Evolutionary conservation across 257 asterid genomes (phyloP), one percentile per base, ranked within the genome.

Genomic region (Nicotiana noctiflora): DNA sequence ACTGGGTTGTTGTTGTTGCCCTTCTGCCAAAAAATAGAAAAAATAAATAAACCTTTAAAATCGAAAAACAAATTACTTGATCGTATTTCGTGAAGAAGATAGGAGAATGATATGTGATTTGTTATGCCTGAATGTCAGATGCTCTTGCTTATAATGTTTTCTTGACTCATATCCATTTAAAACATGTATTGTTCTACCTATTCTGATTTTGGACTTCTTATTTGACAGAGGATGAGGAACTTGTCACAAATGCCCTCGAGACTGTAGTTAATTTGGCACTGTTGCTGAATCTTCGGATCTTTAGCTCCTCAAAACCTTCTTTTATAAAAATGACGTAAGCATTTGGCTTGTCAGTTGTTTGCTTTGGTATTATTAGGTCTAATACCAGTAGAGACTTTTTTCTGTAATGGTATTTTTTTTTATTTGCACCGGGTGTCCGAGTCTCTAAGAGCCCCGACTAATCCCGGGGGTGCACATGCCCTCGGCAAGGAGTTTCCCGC

Each of bases 211-310:
- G 61, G 60, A 63, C 27, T 79, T 64, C 29, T 77, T 27, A 81
- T 57, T 82, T 55, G 80, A 79, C 96, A 96, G 97, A 96, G 97
- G 99, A 96, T 68, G 99, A 96, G 85, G 98, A 96, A 83, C 97
- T 96, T 61, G 99, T 92, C 53, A 96, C 99, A 44, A 96, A 96
- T 82, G 87, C 92, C 72, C 90, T 96, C 8, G 99, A 96, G 89
- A 94, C 96, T 12, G 87, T 92, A 83, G 93, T 96, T 89, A 96
- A 93, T 87, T 77, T 96, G 89, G 97, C 97, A 17, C 97, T 93
- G 12, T 84, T 92, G 86, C 86, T 92, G 79, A 97, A 96, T 85
- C 93, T 96, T 84, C 97, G 97, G 75, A 92, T 92, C 84, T 96
- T 96, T 83, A 94, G 95, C 91, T 94, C 98, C 56, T 89, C 97